Percentiles rank a stretch among this genome's conserved stretches.
Evolutionary conservation across 1,284 basidiomycete genomes (phyloP).

Genomic region (Irpex sp.): DNA sequence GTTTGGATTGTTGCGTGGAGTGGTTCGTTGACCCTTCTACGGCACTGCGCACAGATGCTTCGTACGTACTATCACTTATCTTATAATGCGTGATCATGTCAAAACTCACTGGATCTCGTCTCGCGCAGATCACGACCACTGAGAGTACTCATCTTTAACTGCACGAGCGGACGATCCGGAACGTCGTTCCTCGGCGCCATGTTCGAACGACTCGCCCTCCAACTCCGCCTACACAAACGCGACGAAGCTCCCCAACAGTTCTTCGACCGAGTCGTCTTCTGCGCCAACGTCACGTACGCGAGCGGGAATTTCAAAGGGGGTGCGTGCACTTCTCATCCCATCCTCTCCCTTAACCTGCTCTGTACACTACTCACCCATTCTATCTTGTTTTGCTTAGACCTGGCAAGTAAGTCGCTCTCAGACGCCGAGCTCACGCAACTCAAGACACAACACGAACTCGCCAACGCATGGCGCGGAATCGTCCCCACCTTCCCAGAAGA

Average conservation of each 20-base stretch:
- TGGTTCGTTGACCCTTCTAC: constrained; percentile 73
- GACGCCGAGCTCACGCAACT: constrained; percentile 61
- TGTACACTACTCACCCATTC: too few species aligned
- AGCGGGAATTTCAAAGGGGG: constrained; percentile 89
- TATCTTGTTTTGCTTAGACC: constrained; percentile 40
- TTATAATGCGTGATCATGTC: too few species aligned
- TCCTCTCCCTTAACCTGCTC: too few species aligned
- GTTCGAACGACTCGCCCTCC: constrained; percentile 39
- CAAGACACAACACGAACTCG: constrained; percentile 73
- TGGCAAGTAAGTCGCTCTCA: constrained; percentile 65
- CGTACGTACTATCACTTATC: constrained; percentile 11
- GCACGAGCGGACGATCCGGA: constrained; percentile 87
- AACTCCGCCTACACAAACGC: constrained; percentile 36
- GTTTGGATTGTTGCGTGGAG: constrained; percentile 77
- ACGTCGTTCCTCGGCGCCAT: constrained; percentile 65
- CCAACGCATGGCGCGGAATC: constrained; percentile 66
- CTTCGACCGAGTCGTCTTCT: constrained; percentile 89
- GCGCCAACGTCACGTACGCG: constrained; percentile 91
- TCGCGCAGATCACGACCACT: constrained; percentile 22
- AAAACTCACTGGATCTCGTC: not conserved
- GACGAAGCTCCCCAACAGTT: constrained; percentile 38
- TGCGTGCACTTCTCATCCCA: too few species aligned
- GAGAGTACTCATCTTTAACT: constrained; percentile 90
- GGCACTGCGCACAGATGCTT: constrained; percentile 31
- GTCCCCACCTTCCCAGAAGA: constrained; percentile 54